phyloP scores from a whole-genome alignment of 495 filamentous ascomycete genomes.

The Hypoxylon cercidicola region DNA sequence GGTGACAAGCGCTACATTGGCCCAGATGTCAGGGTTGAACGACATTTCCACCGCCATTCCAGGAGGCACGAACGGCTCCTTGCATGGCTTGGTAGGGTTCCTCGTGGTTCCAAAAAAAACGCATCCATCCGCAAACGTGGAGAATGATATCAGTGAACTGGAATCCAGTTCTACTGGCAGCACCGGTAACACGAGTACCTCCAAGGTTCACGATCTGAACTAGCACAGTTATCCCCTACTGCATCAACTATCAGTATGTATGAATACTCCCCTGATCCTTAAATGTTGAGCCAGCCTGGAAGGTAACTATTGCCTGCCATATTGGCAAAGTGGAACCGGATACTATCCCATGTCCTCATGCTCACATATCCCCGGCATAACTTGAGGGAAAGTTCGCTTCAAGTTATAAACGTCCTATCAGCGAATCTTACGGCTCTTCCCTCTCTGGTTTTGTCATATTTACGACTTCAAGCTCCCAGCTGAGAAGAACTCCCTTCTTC shows the following conservation, averaged over 20 bases:
- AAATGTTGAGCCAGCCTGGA: conserved; percentile 9
- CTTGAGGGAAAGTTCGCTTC: not conserved
- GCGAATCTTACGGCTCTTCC: conserved; percentile 6
- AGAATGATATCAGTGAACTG: conserved; percentile 15
- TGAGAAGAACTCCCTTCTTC: conserved; percentile 9
- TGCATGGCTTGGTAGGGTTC: conserved; percentile 35
- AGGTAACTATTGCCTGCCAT: not conserved
- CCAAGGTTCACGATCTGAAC: conserved; percentile 8
- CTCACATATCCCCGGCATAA: conserved; percentile 1
- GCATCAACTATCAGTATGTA: conserved; percentile 3
- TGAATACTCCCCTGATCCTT: conserved; percentile 10
- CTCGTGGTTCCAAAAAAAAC: conserved; percentile 24
- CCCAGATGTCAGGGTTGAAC: conserved; percentile 34
- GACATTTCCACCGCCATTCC: conserved; percentile 41
- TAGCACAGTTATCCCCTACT: conserved; percentile 5
- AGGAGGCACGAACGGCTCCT: conserved; percentile 40
- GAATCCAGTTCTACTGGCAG: conserved; percentile 11
- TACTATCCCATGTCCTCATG: not conserved
- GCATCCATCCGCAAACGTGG: conserved; percentile 33
- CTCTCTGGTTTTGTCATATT: not conserved
- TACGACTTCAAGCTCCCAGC: conserved; percentile 1
- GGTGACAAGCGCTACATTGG: conserved; percentile 8
- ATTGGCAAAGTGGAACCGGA: conserved; percentile 1
- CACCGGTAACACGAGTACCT: conserved; percentile 23
- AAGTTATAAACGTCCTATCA: no score